Evolutionary conservation across 768 basidiomycete genomes (phyloP), one percentile per base, ranked within the genome.

Genomic region (Clitopilus hobsonii): DNA sequence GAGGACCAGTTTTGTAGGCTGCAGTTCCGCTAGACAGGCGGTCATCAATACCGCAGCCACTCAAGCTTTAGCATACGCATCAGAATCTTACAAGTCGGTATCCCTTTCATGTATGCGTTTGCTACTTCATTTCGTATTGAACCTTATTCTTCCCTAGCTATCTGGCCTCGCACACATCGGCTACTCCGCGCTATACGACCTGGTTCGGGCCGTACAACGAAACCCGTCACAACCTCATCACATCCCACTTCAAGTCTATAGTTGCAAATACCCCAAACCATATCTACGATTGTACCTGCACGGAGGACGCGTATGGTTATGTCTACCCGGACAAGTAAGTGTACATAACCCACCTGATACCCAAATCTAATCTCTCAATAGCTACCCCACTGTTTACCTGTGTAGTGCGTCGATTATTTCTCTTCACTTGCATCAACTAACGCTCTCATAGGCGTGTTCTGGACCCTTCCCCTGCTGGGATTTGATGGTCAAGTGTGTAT

Each of bases 171-270:
- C 65, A 71, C 60, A 72, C 70, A 30, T 41, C 65, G 0, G 50
- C 69, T 25, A 69, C 73, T 6, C 56, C 73, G 27, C 72, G 75
- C 49, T 79, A 67, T 61, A 69, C 68, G 49, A 76, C 75, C 36
- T 79, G 78, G 78, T 79, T 80, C 63, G 78, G 78, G 25, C 63
- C 72, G 5, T 77, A 68, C 62, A 73, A 69, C 22, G 51, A 57
- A 51, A 54, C 70, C 26, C 71, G 71, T 54, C 70, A 71, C 62
- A 63, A 55, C 56, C 75, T 71, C n/a, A 67, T 78, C 55, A 60
- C 65, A 14, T 66, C 63, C 58, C 74, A 77, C 64, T 78, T 63
- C 64, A 62, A 57, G 26, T 68, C 67, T 45, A 71, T 78, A 58
- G 32, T 36, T 10, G 64, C 61, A 56, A 55, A 59, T 51, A 64